Conservation (phyloP, 768 basidiomycete species). For the Leccinum uliginosum region DNA sequence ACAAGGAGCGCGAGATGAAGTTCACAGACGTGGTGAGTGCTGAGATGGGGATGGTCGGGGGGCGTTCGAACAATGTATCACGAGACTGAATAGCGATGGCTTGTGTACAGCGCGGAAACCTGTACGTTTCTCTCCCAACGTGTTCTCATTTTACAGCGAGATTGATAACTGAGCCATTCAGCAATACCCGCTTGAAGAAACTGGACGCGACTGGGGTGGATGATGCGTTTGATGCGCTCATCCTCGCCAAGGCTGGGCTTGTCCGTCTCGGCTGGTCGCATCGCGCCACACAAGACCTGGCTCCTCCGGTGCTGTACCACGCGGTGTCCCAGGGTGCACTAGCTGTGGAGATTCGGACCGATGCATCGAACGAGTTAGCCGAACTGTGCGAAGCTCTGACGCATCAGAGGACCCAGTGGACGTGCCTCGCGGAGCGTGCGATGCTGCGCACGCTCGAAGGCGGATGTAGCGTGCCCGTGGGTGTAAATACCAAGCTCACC, state of each 20-base stretch:
- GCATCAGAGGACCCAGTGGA: constrained; percentile 75
- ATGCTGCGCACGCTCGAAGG: constrained; percentile 90
- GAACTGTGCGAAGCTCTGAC: constrained; percentile 64
- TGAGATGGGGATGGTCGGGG: no score
- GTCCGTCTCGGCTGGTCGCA: constrained; percentile 70
- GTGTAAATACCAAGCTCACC: constrained; percentile 56
- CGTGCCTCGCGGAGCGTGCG: constrained; percentile 79
- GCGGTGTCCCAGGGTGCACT: constrained; percentile 96
- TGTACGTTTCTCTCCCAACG: constrained; percentile 49
- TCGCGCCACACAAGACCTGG: constrained; percentile 72
- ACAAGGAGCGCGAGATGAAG: constrained; percentile 38
- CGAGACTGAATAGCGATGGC: background rate
- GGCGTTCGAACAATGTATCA: background rate
- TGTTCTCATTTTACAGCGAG: background rate
- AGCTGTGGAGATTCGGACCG: constrained; percentile 74
- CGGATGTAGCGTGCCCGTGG: constrained; percentile 96
- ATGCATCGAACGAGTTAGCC: constrained; percentile 54
- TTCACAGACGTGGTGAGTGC: constrained; percentile 85
- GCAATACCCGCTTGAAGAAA: constrained; percentile 88
- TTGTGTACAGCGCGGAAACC: constrained; percentile 67
- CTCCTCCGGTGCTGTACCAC: constrained; percentile 71
- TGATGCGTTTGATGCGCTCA: constrained; percentile 78
- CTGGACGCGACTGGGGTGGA: constrained; percentile 66
- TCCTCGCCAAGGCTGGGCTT: constrained; percentile 92
- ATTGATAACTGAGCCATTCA: constrained; percentile 28